Base-by-base conservation (phyloP, 1,284 basidiomycete genomes). In the Cryptococcus jaspeensis region DNA sequence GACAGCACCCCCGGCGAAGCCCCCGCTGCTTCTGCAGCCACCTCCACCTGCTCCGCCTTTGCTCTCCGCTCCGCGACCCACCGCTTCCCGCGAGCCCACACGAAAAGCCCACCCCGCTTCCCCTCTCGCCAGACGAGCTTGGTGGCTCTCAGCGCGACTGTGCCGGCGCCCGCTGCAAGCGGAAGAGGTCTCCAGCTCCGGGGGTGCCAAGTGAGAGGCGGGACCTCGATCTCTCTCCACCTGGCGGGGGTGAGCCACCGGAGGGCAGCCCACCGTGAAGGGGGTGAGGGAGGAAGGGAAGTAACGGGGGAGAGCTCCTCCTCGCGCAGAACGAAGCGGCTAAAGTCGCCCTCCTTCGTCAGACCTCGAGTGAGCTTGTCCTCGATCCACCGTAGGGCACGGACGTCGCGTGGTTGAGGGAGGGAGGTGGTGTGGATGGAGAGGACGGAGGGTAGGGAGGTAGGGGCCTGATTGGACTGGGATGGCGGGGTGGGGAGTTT, bases 321-420 rank as follows among this genome's bases (percentile, higher is more conserved):
- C 23, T 55, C 50, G 13, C 36, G 4, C 13, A 63, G 52, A 35
- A 71, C 50, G 52, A 65, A 72, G 16, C 60, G 39, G 16, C 47
- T 57, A 61, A 59, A 70, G 23, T 44, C 39, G 12, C 56, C 55
- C 37, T 52, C 39, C 25, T 59, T 57, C 28, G 67, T 44, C 16
- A 48, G 45, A 1, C 58, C 43, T 9, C 59, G 51, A 28, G 68
- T 51, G 41, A 71, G 64, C 44, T 52, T 59, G 11, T 66, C 52
- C 60, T 80, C 79, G 16, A 79, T 18, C 57, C 62, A 67, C 37
- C 78, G 71, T 11, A 79, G 55, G 7, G 70, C 5, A 3, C 71
- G 59, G 16, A 74, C 67, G 54, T 79, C 78, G 25, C 59, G 58
- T 0, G 70, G 69, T 45, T 73, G 60, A 16, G 73, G 74, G 9